Conservation (phyloP, 306 rosid species). For the Biancaea sappan region DNA sequence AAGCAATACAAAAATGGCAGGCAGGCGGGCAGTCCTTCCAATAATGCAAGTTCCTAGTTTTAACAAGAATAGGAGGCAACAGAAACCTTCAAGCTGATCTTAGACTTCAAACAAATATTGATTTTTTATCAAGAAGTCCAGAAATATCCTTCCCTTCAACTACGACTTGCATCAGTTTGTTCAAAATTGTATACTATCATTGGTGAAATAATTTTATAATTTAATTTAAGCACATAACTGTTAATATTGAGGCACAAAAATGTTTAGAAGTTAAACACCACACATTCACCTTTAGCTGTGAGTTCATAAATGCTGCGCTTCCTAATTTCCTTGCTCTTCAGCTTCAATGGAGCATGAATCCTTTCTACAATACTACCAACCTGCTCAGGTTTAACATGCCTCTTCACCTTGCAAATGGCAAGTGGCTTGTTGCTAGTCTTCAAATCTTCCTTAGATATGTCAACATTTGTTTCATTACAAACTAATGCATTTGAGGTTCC, state of each 20-base stretch:
- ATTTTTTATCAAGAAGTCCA: background rate
- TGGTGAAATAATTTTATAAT: background rate
- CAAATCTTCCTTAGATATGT: constrained; percentile 35
- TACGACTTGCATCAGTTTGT: background rate
- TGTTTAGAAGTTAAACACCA: background rate
- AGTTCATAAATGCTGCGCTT: constrained; percentile 69
- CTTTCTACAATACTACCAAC: constrained; percentile 29
- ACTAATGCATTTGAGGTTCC: constrained; percentile 17
- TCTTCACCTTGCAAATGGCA: constrained; percentile 37
- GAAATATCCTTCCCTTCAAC: background rate
- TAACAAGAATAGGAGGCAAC: background rate
- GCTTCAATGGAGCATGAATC: constrained; percentile 39
- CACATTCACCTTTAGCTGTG: constrained; percentile 52
- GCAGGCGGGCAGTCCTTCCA: too few relatives aligned
- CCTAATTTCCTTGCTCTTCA: constrained; percentile 49
- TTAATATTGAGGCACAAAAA: background rate
- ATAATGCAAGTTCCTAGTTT: background rate
- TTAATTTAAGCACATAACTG: background rate
- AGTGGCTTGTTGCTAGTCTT: constrained; percentile 21
- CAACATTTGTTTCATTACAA: constrained; percentile 31
- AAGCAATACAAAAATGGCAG: too few relatives aligned
- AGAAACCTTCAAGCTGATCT: background rate
- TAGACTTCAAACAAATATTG: background rate
- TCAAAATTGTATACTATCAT: background rate
- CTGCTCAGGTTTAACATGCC: constrained; percentile 32